Percentiles rank a stretch among this genome's conserved stretches.
Conservation (phyloP, 306 rosid genomes). For the Cucurbita moschata region DNA sequence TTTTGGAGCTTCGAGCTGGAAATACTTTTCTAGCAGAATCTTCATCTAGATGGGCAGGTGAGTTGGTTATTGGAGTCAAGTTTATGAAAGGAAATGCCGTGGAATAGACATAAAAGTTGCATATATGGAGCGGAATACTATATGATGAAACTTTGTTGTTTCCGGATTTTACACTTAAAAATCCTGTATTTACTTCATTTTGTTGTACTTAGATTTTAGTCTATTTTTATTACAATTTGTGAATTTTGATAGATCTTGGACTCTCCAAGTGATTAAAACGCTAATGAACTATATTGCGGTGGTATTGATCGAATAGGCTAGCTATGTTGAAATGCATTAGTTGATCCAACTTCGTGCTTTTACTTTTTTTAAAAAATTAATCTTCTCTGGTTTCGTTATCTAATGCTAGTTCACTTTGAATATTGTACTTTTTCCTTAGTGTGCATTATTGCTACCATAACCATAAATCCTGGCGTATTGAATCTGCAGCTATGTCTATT, state of each 20-base stretch:
- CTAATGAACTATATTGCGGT: neutral
- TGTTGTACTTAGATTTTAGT: neutral
- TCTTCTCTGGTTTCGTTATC: neutral
- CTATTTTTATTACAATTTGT: neutral
- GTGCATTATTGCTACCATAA: neutral
- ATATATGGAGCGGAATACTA: neutral
- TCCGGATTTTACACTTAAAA: neutral
- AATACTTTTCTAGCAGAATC: neutral
- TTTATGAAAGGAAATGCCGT: neutral
- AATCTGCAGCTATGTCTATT: neutral
- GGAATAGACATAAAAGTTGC: neutral
- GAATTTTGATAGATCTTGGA: neutral
- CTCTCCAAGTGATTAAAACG: neutral
- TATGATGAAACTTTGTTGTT: neutral
- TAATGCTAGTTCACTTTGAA: neutral
- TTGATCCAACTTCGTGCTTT: neutral
- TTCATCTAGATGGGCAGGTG: neutral
- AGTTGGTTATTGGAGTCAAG: neutral
- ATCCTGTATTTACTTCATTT: neutral
- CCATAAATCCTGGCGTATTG: neutral
- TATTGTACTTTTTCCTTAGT: neutral
- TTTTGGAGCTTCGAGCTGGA: conserved; percentile 3
- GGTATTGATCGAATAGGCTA: conserved; percentile 3
- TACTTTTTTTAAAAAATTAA: neutral
- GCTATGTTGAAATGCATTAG: neutral